Percentiles rank a stretch among this genome's conserved stretches.
These are phyloP conservation scores for Candida broadrunensis DNA, from an alignment of 805 yeast species.

Conservation along the genomic window DNA sequence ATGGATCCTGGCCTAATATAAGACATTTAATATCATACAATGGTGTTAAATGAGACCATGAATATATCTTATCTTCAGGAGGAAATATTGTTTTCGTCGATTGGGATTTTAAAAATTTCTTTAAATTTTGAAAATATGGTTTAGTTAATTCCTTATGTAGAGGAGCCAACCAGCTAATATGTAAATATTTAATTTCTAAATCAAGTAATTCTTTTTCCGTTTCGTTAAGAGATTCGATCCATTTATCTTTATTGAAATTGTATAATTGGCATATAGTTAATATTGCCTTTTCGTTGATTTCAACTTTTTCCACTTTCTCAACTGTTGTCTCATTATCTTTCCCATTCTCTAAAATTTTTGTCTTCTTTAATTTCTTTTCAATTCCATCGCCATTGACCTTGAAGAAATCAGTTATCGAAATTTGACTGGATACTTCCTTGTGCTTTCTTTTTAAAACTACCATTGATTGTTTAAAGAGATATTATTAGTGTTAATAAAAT, in stretches of 20 bases:
- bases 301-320: conserved; percentile 1
- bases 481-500: conserved; percentile 6
- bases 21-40: conserved; percentile 70
- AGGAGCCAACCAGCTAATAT: conserved; percentile 73
- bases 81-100: conserved; percentile 66
- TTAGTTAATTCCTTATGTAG: conserved; percentile 73
- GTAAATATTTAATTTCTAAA: conserved; percentile 69
- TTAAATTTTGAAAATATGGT: conserved; percentile 77
- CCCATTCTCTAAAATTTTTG: background rate
- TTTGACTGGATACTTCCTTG: background rate
- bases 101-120: conserved; percentile 56
- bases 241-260: conserved; percentile 47
- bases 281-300: conserved; percentile 8
- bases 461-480: too few species aligned
- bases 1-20: conserved; percentile 94
- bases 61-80: conserved; percentile 70
- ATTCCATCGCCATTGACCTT: background rate
- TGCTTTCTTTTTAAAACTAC: too few species aligned
- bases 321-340: background rate
- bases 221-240: conserved; percentile 46
- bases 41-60: conserved; percentile 90
- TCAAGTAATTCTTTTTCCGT: conserved; percentile 53
- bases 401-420: conserved; percentile 13
- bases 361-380: background rate
- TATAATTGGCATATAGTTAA: conserved; percentile 10